phyloP scores from a whole-genome alignment of 23 red algal species.

The Gracilaria domingensis region DNA sequence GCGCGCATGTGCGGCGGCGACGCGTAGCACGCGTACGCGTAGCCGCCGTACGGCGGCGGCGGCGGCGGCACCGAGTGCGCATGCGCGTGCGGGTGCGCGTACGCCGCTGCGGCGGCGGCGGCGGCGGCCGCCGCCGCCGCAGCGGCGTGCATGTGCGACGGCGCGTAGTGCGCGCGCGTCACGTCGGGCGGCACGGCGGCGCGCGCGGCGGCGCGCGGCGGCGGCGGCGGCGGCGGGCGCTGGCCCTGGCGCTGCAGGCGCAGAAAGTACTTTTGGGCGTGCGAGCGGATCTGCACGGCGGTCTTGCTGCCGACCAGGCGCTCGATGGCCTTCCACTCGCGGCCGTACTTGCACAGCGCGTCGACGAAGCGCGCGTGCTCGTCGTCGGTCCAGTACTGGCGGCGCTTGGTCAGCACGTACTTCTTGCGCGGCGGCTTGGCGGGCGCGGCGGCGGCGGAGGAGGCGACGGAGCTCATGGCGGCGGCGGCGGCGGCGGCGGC shows the following conservation, averaged over 20 bases:
- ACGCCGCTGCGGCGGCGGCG: too few relatives aligned
- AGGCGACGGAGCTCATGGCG: too few relatives aligned
- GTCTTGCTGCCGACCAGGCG: conserved; percentile 80
- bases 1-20: neutral
- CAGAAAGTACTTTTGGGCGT: conserved; percentile 93
- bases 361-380: conserved; percentile 83
- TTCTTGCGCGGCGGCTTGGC: conserved; percentile 64
- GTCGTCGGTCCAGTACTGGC: conserved; percentile 92
- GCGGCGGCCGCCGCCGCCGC: too few relatives aligned
- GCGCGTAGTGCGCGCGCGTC: too few relatives aligned
- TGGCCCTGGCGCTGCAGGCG: conserved; percentile 62
- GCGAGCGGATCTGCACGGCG: conserved; percentile 84
- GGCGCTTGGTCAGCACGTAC: conserved; percentile 89
- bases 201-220: neutral
- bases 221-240: conserved; percentile 51
- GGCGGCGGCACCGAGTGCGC: neutral
- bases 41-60: neutral
- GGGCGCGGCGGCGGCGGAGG: neutral
- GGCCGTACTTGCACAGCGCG: conserved; percentile 83
- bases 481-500: too few relatives aligned
- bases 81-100: neutral
- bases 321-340: conserved; percentile 93
- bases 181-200: neutral
- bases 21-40: neutral
- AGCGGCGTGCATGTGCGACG: too few relatives aligned